phyloP scores from a whole-genome alignment of 2,329 filamentous ascomycete genomes.

The Scedosporium boydii region DNA sequence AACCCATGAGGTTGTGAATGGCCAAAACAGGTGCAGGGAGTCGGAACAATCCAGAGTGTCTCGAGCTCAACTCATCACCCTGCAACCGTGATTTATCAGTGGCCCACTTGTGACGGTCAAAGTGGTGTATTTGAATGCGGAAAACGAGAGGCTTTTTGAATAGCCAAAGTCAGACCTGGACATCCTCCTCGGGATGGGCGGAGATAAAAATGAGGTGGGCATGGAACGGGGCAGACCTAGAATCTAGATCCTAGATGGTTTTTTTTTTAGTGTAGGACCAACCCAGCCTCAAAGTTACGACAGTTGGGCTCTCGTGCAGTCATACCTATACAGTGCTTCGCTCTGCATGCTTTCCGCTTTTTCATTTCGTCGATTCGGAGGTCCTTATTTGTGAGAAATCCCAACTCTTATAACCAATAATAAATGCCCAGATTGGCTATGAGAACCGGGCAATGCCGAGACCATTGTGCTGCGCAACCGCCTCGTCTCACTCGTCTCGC shows the following conservation, averaged over 20 bases:
- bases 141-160: not conserved
- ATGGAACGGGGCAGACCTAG: not conserved
- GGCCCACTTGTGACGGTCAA: not conserved
- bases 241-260: not conserved
- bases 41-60: not conserved
- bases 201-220: not conserved
- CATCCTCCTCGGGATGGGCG: not conserved
- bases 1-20: not conserved
- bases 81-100: not conserved
- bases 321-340: no score
- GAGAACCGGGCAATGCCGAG: no score
- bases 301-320: no score
- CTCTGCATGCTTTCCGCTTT: no score
- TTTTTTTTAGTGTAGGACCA: not conserved
- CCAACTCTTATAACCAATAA: no score
- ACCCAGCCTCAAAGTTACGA: not conserved
- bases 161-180: not conserved
- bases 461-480: no score
- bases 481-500: no score
- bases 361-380: no score
- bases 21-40: not conserved
- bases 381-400: no score
- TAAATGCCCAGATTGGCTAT: no score
- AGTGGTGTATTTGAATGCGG: not conserved
- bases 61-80: not conserved